These are phyloP conservation scores for Huntiella abstrusa DNA, from an alignment of 2,329 filamentous ascomycete genomes.

Conservation along the genomic window DNA sequence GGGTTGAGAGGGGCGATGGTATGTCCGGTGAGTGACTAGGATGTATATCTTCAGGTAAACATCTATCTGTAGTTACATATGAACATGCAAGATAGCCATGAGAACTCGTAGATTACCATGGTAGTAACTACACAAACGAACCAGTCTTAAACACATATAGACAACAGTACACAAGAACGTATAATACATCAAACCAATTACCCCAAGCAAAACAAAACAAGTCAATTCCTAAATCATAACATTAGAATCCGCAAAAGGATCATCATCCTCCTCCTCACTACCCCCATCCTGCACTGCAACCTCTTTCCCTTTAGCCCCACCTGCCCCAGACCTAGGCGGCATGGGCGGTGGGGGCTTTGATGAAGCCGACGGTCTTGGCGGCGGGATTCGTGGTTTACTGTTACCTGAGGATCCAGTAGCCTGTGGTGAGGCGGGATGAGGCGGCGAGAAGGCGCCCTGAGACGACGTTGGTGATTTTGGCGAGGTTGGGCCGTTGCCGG, in stretches of 20 bases:
- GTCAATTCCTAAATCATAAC: conserved; percentile 15
- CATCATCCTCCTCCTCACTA: conserved; percentile 60
- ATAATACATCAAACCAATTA: too few species aligned
- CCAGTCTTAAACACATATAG: too few species aligned
- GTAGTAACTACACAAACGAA: too few species aligned
- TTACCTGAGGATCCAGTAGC: conserved; percentile 17
- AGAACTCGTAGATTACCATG: too few species aligned
- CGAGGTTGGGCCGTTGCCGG: conserved; percentile 21
- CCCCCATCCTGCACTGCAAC: conserved; percentile 24
- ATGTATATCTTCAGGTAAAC: too few species aligned
- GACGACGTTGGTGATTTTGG: conserved; percentile 24
- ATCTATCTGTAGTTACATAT: too few species aligned
- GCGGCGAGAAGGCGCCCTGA: conserved; percentile 22
- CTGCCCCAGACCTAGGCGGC: conserved; percentile 24
- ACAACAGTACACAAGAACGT: too few species aligned
- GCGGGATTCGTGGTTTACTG: conserved; percentile 16
- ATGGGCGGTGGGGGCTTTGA: conserved; percentile 33
- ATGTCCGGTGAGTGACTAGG: too few species aligned
- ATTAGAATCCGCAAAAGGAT: conserved; percentile 58
- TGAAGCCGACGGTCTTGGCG: conserved; percentile 26
- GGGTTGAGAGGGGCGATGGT: too few species aligned
- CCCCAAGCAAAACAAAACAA: too few species aligned
- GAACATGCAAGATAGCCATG: too few species aligned
- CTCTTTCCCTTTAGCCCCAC: conserved; percentile 16
- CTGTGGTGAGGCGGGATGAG: conserved; percentile 20